Base-by-base conservation (phyloP, 805 yeast genomes). In the Blastobotrys terrestris region DNA sequence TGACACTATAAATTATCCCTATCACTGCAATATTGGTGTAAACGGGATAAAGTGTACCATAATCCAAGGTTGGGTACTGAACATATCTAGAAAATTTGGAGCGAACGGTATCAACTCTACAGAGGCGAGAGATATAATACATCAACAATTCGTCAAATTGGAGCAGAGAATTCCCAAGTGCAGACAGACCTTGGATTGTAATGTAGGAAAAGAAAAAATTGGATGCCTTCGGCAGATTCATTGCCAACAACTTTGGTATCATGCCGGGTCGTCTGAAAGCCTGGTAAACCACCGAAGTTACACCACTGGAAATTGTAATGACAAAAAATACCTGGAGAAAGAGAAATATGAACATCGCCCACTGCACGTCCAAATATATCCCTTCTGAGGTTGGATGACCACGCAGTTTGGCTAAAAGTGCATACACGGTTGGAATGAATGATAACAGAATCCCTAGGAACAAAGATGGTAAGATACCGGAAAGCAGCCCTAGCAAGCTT, bases 241-340 rank as follows among this genome's bases (percentile, higher is more conserved):
- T 76, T 0, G 96, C 96, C 20, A 89, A 72, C 51, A 87, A 67
- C 3, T 80, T 73, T 0, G 94, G 89, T 11, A 87, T 78, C 0
- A 87, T 79, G 0, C 83, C 79, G 0, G 96, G 96, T 58, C 79
- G 83, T 54, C 78, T 80, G 4, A 87, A 67, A 3, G 85, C 68
- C 52, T 79, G 81, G 56, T 81, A 81, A 44, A 85, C 66, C 0
- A 87, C 74, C 5, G 79, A 81, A 1, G 85, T 77, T 2, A 87
- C 67, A 22, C 96, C 91, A 0, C 94, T 84, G 60, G 95, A 87
- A 39, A 90, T 77, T 0, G 96, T 85, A 1, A 90, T 89, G 21
- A 90, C 92, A 45, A 91, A 67, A 59, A 91, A 90, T 43, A 89
- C 78, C 60, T 91, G 97, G 49, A 90, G 80, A 64, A 87, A 89